Conservation (phyloP, 345 rosid genomes). For the Linum trigynum region DNA sequence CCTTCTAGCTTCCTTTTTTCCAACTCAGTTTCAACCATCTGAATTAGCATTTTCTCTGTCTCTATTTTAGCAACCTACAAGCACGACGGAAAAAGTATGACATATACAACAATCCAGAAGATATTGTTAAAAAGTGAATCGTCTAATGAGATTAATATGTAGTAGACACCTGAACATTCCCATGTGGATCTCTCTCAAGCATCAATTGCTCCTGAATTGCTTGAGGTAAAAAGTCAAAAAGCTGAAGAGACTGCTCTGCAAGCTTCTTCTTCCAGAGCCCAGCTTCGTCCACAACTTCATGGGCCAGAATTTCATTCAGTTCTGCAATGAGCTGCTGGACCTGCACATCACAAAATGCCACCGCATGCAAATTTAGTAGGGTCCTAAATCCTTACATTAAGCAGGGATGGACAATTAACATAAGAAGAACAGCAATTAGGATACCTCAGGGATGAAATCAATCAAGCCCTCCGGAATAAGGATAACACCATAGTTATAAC, state of each 20-base stretch:
- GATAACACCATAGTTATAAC: constrained; percentile 85
- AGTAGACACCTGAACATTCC: constrained; percentile 82
- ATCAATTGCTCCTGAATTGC: constrained; percentile 87
- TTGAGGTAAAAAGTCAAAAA: constrained; percentile 74
- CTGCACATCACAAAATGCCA: constrained; percentile 27
- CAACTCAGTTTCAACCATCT: constrained; percentile 92
- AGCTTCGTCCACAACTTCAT: constrained; percentile 58
- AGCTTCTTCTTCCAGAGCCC: constrained; percentile 87
- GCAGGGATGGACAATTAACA: neutral
- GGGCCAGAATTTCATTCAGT: constrained; percentile 82
- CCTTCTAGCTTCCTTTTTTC: constrained; percentile 77
- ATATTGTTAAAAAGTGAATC: constrained; percentile 3
- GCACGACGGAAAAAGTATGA: neutral
- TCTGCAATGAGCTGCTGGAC: constrained; percentile 89
- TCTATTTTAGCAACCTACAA: constrained; percentile 88
- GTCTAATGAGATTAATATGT: neutral
- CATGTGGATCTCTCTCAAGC: constrained; percentile 99
- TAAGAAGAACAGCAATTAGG: neutral
- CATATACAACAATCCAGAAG: neutral
- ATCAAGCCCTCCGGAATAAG: constrained; percentile 97
- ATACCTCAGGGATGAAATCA: constrained; percentile 97
- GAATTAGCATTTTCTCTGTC: constrained; percentile 97
- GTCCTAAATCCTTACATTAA: neutral
- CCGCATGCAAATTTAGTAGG: neutral
- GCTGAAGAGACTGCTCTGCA: constrained; percentile 43